These are phyloP conservation scores for Pyrenophora graminea DNA, from an alignment of 2,329 filamentous ascomycete species.

Conservation along the genomic window DNA sequence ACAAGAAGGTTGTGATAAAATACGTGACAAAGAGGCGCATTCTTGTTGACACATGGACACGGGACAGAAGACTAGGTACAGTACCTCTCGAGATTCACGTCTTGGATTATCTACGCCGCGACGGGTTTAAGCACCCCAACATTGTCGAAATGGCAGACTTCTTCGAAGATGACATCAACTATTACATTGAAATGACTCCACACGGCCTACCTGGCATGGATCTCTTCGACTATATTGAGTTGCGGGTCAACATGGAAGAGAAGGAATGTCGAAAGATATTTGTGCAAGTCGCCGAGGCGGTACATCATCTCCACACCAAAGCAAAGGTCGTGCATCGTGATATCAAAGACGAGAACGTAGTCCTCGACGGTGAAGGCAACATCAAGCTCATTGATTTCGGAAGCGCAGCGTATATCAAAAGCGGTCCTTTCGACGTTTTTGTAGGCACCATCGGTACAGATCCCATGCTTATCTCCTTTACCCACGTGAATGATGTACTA, in stretches of 20 bases:
- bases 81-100: constrained; percentile 98
- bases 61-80: constrained; percentile 88
- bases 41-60: constrained; percentile 96
- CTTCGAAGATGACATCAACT: constrained; percentile 82
- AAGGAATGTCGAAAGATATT: constrained; percentile 93
- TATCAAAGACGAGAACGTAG: constrained; percentile 98
- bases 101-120: constrained; percentile 84
- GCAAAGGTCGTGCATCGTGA: constrained; percentile 93
- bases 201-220: constrained; percentile 98
- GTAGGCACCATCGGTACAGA: constrained; percentile 92
- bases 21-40: constrained; percentile 97
- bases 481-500: constrained; percentile 3
- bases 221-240: constrained; percentile 97
- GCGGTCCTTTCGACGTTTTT: constrained; percentile 97
- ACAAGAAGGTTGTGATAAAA: constrained; percentile 89
- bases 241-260: constrained; percentile 96
- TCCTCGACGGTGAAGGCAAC: constrained; percentile 89
- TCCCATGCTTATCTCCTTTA: not conserved
- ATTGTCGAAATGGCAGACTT: constrained; percentile 72
- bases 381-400: constrained; percentile 99
- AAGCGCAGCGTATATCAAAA: constrained; percentile 97
- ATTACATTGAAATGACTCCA: constrained; percentile 98
- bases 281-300: constrained; percentile 83
- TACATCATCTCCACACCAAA: constrained; percentile 89
- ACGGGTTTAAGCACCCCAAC: constrained; percentile 66